Base-by-base conservation (phyloP, 176 grass and related monocot genomes). In the Phoenix dactylifera region DNA sequence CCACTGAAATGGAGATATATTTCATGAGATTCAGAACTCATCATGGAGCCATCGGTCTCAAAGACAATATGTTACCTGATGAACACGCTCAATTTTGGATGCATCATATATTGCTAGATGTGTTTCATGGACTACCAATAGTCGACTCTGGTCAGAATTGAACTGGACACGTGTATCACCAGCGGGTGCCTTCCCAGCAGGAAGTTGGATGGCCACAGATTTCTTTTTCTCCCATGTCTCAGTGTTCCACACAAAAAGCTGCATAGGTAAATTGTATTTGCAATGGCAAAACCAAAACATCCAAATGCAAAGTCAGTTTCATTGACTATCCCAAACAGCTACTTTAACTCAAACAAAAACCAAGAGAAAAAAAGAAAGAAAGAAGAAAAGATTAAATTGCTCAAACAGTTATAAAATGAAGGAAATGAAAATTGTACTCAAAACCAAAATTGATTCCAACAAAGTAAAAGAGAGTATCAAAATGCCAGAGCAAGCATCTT, bases 101-200 rank as follows among this genome's bases (percentile, higher is more conserved):
- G 92, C 51, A 52, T 88, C 92, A 80, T 91, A 97, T 77, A 97
- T 88, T 68, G 92, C 83, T 65, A 97, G 64, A 39, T 91, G 92
- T 25, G 92, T 97, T 52, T 97, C 87, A 70, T 97, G 92, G 56
- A 91, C 92, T 24, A 97, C 87, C 65, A 97, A 77, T 55, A 97
- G 85, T 68, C 84, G 75, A 74, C 75, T 80, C 74, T 90, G 87
- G 30, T 88, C 83, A 73, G 80, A 88, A 67, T 77, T 97, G 76
- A 97, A 97, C 72, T 97, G 92, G 65, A 97, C 87, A 67, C 71
- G 73, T 16, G 87, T 97, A 63, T 97, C 87, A 59, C 92, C 92
- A 59, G 71, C 65, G 29, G 87, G 72, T 58, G 75, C 54, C 73
- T 91, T 97, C 52, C 92, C 92, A 78, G 72, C 72, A 56, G 87